Evolutionary conservation across 1,284 basidiomycete species (phyloP).

Genomic region (Cutaneotrichosporon sp.): DNA sequence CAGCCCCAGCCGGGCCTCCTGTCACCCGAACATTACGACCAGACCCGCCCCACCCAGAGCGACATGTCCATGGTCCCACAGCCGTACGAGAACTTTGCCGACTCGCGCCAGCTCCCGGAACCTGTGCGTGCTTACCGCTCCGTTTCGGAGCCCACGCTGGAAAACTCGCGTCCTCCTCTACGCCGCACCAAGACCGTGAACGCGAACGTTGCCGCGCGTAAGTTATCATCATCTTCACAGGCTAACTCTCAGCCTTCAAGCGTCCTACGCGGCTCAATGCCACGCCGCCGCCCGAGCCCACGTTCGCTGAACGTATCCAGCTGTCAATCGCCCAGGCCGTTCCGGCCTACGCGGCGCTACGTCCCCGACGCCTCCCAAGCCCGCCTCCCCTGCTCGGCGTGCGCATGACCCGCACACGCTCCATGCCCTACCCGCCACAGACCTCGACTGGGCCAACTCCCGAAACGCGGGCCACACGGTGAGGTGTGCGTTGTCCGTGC

Average conservation of each 20-base stretch:
- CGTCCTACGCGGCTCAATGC: slow-evolving; percentile 12
- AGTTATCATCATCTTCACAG: not conserved
- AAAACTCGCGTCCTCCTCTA: not conserved
- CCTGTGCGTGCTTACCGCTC: not conserved
- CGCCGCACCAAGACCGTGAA: not conserved
- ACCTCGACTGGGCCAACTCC: not conserved
- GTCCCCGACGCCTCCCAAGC: not conserved
- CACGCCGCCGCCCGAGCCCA: slow-evolving; percentile 12
- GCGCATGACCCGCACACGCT: not conserved
- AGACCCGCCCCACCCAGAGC: not conserved
- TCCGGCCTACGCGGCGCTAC: slow-evolving; percentile 8
- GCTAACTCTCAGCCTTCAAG: slow-evolving; percentile 15
- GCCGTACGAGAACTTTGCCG: not conserved
- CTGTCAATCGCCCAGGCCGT: slow-evolving; percentile 1
- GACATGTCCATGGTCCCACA: not conserved
- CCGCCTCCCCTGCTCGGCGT: slow-evolving; percentile 6
- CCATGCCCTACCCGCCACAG: not conserved
- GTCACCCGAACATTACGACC: not conserved
- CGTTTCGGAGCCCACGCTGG: no score
- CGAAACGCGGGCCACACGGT: no score
- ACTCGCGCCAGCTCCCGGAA: not conserved
- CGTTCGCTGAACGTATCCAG: not conserved
- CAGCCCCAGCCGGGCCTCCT: not conserved
- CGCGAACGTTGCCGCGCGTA: not conserved
- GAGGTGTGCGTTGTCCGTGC: not conserved